These are phyloP conservation scores for Populus davidiana DNA, from an alignment of 345 rosid genomes.

Conservation along the genomic window DNA sequence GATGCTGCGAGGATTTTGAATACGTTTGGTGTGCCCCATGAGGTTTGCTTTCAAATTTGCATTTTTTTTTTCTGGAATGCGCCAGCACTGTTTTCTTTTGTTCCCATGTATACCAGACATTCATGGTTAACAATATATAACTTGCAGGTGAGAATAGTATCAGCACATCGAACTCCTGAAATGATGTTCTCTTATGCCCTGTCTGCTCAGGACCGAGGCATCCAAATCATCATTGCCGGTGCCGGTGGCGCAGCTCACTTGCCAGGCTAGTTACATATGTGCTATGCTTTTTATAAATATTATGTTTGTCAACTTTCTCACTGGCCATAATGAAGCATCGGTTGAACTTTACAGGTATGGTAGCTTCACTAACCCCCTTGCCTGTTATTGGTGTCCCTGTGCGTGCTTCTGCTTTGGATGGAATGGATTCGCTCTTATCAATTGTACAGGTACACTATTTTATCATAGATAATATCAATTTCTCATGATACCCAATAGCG, in stretches of 20 bases:
- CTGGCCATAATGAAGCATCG: background rate
- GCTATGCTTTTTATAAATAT: background rate
- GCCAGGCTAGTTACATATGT: slow-evolving; percentile 51
- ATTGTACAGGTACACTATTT: slow-evolving; percentile 71
- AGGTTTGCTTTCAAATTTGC: slow-evolving; percentile 42
- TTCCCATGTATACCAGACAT: background rate
- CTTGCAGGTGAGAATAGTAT: slow-evolving; percentile 71
- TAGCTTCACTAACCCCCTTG: slow-evolving; percentile 85
- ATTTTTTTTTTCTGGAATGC: background rate
- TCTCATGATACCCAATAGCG: background rate
- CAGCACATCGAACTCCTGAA: slow-evolving; percentile 93
- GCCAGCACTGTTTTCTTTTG: background rate
- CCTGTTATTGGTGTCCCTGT: slow-evolving; percentile 95
- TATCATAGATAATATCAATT: background rate
- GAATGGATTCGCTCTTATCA: slow-evolving; percentile 88
- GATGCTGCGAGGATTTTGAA: slow-evolving; percentile 72
- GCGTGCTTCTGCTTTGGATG: slow-evolving; percentile 77
- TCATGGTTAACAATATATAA: background rate
- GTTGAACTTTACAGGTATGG: slow-evolving; percentile 64
- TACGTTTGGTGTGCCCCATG: slow-evolving; percentile 65
- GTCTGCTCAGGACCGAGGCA: slow-evolving; percentile 62
- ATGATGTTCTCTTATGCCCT: slow-evolving; percentile 81
- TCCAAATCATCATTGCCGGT: slow-evolving; percentile 86
- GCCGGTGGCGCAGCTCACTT: slow-evolving; percentile 99
- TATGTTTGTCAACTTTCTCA: background rate